phyloP scores from a whole-genome alignment of 202 grass and related monocot species.

The Eragrostis tef region DNA sequence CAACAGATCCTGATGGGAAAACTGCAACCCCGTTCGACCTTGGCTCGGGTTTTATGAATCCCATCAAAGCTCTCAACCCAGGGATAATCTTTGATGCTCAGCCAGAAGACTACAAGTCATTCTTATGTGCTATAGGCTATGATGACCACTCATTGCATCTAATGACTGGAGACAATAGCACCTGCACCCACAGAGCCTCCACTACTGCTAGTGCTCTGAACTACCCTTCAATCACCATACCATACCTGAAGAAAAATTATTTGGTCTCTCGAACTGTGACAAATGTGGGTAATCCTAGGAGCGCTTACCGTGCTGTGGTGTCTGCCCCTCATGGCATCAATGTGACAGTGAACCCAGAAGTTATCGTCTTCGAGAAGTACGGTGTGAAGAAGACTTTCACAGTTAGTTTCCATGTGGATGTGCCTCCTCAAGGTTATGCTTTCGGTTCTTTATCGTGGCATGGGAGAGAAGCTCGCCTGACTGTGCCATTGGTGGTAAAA shows the following conservation, averaged over 20 bases:
- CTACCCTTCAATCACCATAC: slow-evolving; percentile 73
- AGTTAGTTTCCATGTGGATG: slow-evolving; percentile 52
- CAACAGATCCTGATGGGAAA: slow-evolving; percentile 59
- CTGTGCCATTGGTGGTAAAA: slow-evolving; percentile 56
- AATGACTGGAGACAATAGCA: slow-evolving; percentile 64
- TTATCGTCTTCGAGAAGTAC: slow-evolving; percentile 54
- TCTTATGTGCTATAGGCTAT: slow-evolving; percentile 63
- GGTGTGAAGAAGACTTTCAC: slow-evolving; percentile 58
- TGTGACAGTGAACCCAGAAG: slow-evolving; percentile 60
- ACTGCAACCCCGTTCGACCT: slow-evolving; percentile 68
- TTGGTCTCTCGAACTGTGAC: slow-evolving; percentile 61
- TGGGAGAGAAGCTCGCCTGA: slow-evolving; percentile 42
- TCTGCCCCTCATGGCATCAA: slow-evolving; percentile 57
- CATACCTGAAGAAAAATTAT: slow-evolving; percentile 57
- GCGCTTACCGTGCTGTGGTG: slow-evolving; percentile 50
- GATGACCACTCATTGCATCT: slow-evolving; percentile 56
- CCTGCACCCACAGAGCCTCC: slow-evolving; percentile 42
- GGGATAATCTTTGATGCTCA: slow-evolving; percentile 71
- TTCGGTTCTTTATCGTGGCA: slow-evolving; percentile 66
- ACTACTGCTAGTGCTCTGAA: slow-evolving; percentile 57
- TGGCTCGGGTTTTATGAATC: slow-evolving; percentile 64
- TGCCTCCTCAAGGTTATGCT: slow-evolving; percentile 54
- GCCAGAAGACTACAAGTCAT: slow-evolving; percentile 66
- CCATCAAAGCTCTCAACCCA: slow-evolving; percentile 57
- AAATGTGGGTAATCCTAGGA: slow-evolving; percentile 52